Conservation (phyloP, 805 yeast species). For the Teunomyces barrocoloradensis region DNA sequence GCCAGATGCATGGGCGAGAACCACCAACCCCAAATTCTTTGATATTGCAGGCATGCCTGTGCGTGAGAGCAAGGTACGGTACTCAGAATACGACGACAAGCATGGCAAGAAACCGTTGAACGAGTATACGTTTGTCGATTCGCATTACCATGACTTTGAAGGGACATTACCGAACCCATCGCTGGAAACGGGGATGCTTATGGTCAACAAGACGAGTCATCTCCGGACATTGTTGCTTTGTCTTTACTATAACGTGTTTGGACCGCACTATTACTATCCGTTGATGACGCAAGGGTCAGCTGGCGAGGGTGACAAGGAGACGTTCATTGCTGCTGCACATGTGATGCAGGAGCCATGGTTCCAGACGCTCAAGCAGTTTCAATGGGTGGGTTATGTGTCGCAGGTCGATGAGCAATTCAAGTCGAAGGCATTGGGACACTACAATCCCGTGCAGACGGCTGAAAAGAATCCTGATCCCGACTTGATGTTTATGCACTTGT, state of each 20-base stretch:
- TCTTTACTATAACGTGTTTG: slow-evolving; percentile 61
- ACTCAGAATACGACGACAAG: slow-evolving; percentile 33
- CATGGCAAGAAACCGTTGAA: slow-evolving; percentile 24
- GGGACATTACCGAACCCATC: slow-evolving; percentile 67
- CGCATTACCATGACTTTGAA: slow-evolving; percentile 57
- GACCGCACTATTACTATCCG: slow-evolving; percentile 66
- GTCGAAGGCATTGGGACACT: slow-evolving; percentile 33
- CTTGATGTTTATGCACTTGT: slow-evolving; percentile 52
- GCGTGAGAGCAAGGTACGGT: slow-evolving; percentile 31
- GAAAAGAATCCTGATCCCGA: slow-evolving; percentile 12
- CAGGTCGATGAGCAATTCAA: slow-evolving; percentile 18
- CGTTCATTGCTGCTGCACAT: slow-evolving; percentile 67
- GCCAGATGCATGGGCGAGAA: slow-evolving; percentile 74
- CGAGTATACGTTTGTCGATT: slow-evolving; percentile 22
- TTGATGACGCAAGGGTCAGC: slow-evolving; percentile 69
- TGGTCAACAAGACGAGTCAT: slow-evolving; percentile 60
- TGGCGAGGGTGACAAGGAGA: slow-evolving; percentile 81
- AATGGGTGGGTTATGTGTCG: slow-evolving; percentile 37
- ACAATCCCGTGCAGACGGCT: slow-evolving; percentile 35
- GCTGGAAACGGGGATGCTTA: slow-evolving; percentile 67
- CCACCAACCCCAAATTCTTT: slow-evolving; percentile 59
- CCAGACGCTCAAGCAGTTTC: slow-evolving; percentile 49
- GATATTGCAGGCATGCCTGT: slow-evolving; percentile 48
- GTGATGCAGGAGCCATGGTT: slow-evolving; percentile 47
- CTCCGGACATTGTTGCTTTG: slow-evolving; percentile 56